These are phyloP conservation scores for Penicillium parvum DNA, from an alignment of 495 filamentous ascomycete species.

Conservation along the genomic window DNA sequence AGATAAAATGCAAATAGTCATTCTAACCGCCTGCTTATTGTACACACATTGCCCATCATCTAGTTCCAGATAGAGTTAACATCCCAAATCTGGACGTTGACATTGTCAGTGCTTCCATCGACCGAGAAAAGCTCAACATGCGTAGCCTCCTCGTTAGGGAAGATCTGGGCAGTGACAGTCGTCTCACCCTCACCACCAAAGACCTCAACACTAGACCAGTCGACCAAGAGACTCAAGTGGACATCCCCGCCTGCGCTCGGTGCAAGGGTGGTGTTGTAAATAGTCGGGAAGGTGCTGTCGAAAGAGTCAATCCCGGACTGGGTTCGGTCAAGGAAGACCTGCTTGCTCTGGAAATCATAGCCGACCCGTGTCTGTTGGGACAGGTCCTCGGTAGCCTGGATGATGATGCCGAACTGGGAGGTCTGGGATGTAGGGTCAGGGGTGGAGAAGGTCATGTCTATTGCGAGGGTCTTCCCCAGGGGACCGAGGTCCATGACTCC, in stretches of 20 bases:
- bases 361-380: slow-evolving; percentile 38
- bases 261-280: slow-evolving; percentile 23
- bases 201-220: slow-evolving; percentile 29
- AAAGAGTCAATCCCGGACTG: slow-evolving; percentile 21
- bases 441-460: slow-evolving; percentile 21
- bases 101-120: slow-evolving; percentile 15
- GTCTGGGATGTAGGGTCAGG: background rate
- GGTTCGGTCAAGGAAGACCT: slow-evolving; percentile 27
- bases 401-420: slow-evolving; percentile 22
- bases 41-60: too few relatives aligned
- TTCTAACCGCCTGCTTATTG: too few relatives aligned
- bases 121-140: slow-evolving; percentile 22
- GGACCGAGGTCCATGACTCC: slow-evolving; percentile 13
- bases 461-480: slow-evolving; percentile 16
- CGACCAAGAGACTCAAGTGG: slow-evolving; percentile 20
- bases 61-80: slow-evolving; percentile 12
- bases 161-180: slow-evolving; percentile 14
- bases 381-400: slow-evolving; percentile 23
- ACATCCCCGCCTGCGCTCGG: slow-evolving; percentile 13
- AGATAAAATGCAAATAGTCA: too few relatives aligned
- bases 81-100: slow-evolving; percentile 9
- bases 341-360: slow-evolving; percentile 39
- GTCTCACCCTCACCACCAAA: slow-evolving; percentile 26
- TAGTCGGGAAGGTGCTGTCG: slow-evolving; percentile 22
- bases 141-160: slow-evolving; percentile 20